These are phyloP conservation scores for Acephala macrosclerotiorum DNA, from an alignment of 2,329 filamentous ascomycete genomes.

Conservation along the genomic window DNA sequence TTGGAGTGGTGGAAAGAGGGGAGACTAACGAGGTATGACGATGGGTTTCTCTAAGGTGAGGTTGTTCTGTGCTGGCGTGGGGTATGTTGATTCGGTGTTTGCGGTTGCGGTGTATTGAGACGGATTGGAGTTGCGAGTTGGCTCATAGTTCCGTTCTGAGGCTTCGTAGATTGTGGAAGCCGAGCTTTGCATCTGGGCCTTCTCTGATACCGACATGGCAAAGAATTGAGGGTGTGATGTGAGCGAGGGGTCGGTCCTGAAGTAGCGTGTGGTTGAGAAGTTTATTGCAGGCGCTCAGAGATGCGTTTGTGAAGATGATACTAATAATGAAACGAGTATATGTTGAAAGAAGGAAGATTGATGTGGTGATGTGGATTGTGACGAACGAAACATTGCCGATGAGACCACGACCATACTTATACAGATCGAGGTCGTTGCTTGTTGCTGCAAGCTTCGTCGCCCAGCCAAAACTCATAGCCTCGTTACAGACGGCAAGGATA, in stretches of 20 bases:
- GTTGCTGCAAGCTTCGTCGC: not conserved
- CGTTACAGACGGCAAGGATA: not conserved
- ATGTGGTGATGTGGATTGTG: not conserved
- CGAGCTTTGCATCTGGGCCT: not conserved
- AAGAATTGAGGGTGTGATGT: not conserved
- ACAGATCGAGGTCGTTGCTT: not conserved
- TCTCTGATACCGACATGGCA: not conserved
- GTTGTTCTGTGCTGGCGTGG: not conserved
- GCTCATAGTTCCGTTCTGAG: not conserved
- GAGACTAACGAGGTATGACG: slow-evolving; percentile 27
- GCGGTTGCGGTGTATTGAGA: not conserved
- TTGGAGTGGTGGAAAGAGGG: not conserved
- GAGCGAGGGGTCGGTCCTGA: not conserved
- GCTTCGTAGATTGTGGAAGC: not conserved
- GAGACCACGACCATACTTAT: not conserved
- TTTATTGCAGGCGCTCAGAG: not conserved
- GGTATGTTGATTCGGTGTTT: not conserved
- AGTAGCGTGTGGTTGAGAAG: not conserved
- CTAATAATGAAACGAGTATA: not conserved
- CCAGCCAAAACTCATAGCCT: not conserved
- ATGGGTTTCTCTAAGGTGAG: slow-evolving; percentile 18
- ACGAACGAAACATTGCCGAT: not conserved
- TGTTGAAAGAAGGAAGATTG: not conserved
- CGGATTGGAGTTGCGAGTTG: not conserved
- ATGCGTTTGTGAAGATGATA: not conserved